phyloP scores from a whole-genome alignment of 2,329 filamentous ascomycete genomes.

The Apiospora saccharicola region DNA sequence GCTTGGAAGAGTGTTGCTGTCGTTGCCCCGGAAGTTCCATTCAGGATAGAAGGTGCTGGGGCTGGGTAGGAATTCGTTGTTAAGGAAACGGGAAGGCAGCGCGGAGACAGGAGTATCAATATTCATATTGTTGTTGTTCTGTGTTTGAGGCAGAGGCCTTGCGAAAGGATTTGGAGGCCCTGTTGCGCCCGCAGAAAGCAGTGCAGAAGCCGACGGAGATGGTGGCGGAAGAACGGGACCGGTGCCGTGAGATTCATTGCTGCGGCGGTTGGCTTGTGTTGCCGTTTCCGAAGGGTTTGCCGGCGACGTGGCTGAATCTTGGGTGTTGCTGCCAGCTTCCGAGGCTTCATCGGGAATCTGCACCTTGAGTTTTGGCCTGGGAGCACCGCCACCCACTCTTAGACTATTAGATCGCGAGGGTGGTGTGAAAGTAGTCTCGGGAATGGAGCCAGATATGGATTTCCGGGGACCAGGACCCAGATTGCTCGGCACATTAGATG shows the following conservation, averaged over 20 bases:
- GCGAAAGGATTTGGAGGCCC: constrained; percentile 97
- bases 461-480: constrained; percentile 49
- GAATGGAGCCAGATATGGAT: constrained; percentile 65
- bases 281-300: constrained; percentile 66
- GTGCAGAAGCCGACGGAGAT: constrained; percentile 84
- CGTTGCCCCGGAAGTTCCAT: constrained; percentile 77
- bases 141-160: constrained; percentile 78
- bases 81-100: constrained; percentile 88
- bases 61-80: constrained; percentile 85
- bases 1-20: constrained; percentile 88
- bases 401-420: constrained; percentile 82
- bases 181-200: constrained; percentile 88
- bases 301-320: constrained; percentile 69
- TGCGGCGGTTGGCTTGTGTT: constrained; percentile 59
- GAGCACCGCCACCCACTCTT: constrained; percentile 64
- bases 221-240: constrained; percentile 89
- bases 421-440: constrained; percentile 71
- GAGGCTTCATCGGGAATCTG: constrained; percentile 94
- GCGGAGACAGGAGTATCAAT: constrained; percentile 92
- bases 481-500: constrained; percentile 56
- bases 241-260: constrained; percentile 64
- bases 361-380: constrained; percentile 86
- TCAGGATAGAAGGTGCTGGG: constrained; percentile 93
- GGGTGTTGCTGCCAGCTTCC: constrained; percentile 76
- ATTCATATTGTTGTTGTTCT: constrained; percentile 59